Conservation (phyloP, 73 alveolate species). For the Symbiodinium pilosum region DNA sequence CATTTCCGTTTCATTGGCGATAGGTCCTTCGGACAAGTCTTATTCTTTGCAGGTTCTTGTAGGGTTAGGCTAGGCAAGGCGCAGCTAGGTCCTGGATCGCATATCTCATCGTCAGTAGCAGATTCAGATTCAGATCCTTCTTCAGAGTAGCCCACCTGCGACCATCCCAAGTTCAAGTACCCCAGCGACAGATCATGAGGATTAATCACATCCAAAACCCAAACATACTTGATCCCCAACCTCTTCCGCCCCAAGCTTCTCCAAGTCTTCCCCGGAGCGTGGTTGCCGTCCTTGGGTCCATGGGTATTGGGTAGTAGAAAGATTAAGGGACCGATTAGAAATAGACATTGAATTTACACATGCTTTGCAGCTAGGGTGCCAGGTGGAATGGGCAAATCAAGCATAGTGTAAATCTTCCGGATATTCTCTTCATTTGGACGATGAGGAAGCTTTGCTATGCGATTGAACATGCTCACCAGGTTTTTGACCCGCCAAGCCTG, state of each 20-base stretch:
- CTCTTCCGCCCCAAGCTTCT: not conserved
- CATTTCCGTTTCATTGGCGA: not conserved
- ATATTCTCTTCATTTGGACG: not conserved
- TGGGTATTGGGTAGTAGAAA: not conserved
- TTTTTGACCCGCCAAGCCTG: not conserved
- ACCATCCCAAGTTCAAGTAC: not conserved
- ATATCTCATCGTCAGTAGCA: not conserved
- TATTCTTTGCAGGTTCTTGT: not conserved
- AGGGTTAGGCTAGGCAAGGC: not conserved
- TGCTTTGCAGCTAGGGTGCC: not conserved
- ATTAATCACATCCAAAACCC: too few relatives aligned
- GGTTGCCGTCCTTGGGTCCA: not conserved
- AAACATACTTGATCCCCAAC: not conserved
- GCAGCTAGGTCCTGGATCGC: not conserved
- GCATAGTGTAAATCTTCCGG: not conserved
- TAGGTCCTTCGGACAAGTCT: not conserved
- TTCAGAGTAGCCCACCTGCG: not conserved
- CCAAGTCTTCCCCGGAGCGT: not conserved
- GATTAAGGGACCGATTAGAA: not conserved
- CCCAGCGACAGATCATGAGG: too few relatives aligned
- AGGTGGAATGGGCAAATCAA: not conserved
- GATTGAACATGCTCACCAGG: not conserved
- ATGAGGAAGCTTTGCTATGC: not conserved
- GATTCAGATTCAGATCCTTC: not conserved
- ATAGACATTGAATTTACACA: not conserved